Evolutionary conservation across 805 yeast species (phyloP).

Genomic region (Metschnikowia santaceciliae): DNA sequence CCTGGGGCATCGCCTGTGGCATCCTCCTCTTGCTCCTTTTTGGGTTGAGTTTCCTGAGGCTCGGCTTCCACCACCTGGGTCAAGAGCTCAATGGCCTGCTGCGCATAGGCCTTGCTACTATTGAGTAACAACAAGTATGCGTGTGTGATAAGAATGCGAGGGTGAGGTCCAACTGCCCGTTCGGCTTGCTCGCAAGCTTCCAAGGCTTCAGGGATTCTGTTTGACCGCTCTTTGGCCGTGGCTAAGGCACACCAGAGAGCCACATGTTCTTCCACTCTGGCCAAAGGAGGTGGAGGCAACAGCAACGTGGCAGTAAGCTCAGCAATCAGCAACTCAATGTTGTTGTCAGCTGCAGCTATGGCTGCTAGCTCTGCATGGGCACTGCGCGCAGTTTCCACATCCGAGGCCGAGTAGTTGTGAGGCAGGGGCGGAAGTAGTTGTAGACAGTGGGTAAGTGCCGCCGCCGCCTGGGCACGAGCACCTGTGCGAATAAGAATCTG

Average conservation of each 20-base stretch:
- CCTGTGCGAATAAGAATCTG: conserved; percentile 45
- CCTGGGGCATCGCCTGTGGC: conserved; percentile 24
- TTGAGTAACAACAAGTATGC: conserved; percentile 46
- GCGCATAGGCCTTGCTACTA: conserved; percentile 16
- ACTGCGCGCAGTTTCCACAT: conserved; percentile 46
- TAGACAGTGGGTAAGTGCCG: conserved; percentile 44
- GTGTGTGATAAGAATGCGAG: conserved; percentile 44
- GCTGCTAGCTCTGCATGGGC: conserved; percentile 56
- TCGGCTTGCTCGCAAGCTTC: conserved; percentile 48
- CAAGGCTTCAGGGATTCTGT: conserved; percentile 47
- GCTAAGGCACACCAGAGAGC: conserved; percentile 53
- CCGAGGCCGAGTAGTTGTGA: conserved; percentile 25
- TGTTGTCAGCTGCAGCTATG: conserved; percentile 48
- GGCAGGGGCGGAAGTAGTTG: conserved; percentile 34
- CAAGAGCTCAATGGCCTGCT: conserved; percentile 18
- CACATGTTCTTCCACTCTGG: conserved; percentile 43
- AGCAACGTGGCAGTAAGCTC: conserved; percentile 50
- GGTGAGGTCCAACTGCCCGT: conserved; percentile 40
- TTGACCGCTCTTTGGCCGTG: conserved; percentile 48
- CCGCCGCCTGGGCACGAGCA: conserved; percentile 43
- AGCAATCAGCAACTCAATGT: conserved; percentile 45
- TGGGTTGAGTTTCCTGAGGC: conserved; percentile 14
- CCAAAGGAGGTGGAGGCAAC: conserved; percentile 46
- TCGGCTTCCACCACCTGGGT: conserved; percentile 18
- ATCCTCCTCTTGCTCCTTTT: conserved; percentile 14